Percentiles rank a stretch among this genome's conserved stretches.
phyloP scores from a whole-genome alignment of 257 asterid species.

The Forsythia viridissima region DNA sequence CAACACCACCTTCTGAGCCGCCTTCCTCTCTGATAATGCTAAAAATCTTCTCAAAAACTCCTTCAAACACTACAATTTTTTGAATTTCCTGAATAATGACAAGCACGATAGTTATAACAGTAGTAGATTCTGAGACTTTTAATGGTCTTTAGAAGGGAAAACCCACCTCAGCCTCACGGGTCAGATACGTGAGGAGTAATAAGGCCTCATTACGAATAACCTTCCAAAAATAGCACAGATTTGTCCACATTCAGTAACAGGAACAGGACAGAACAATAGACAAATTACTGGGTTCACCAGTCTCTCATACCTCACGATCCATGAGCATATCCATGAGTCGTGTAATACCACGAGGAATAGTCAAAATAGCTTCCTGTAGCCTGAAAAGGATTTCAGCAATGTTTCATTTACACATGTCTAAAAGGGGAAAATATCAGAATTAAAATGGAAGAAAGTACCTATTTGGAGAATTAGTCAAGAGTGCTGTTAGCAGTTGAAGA shows the following conservation, averaged over 20 bases:
- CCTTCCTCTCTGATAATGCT: constrained; percentile 95
- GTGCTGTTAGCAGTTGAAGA: constrained; percentile 84
- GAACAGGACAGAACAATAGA: constrained; percentile 2
- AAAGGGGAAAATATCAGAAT: constrained; percentile 7
- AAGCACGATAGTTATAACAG: constrained; percentile 15
- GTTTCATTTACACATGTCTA: constrained; percentile 7
- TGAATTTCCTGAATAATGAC: constrained; percentile 80
- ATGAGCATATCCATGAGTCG: constrained; percentile 98
- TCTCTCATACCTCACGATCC: constrained; percentile 90
- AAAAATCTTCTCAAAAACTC: constrained; percentile 94
- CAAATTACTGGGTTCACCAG: constrained; percentile 15
- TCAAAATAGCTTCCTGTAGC: constrained; percentile 94
- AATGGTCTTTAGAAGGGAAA: constrained; percentile 18
- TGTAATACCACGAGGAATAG: constrained; percentile 86
- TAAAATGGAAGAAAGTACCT: constrained; percentile 49
- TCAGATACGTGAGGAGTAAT: constrained; percentile 84
- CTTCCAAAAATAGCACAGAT: constrained; percentile 33
- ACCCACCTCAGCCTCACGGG: constrained; percentile 96
- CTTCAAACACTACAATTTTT: constrained; percentile 96
- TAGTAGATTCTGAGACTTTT: not conserved
- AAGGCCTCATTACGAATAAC: constrained; percentile 91
- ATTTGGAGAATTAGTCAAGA: constrained; percentile 81
- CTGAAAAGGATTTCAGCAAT: constrained; percentile 42
- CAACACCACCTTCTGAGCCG: constrained; percentile 97
- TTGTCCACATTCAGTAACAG: constrained; percentile 11